phyloP scores from a whole-genome alignment of 2,329 filamentous ascomycete species.

The Pyrenochaeta sp. region DNA sequence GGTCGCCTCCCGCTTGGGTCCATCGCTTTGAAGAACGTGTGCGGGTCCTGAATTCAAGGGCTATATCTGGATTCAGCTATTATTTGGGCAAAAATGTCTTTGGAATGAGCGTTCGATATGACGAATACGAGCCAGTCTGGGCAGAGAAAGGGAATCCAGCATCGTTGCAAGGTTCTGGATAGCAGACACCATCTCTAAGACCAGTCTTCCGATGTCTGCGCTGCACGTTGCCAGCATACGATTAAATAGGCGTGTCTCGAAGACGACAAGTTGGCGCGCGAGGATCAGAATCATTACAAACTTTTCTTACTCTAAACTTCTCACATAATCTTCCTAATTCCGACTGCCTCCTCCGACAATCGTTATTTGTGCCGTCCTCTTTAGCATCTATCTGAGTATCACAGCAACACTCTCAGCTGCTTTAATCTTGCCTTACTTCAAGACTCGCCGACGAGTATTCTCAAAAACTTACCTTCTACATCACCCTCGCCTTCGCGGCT shows the following conservation, averaged over 20 bases:
- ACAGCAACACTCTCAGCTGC: background rate
- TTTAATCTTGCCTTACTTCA: background rate
- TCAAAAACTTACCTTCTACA: background rate
- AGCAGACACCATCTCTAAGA: background rate
- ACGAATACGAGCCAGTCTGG: background rate
- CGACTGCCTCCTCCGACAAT: background rate
- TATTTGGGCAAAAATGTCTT: background rate
- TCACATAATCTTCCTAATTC: background rate
- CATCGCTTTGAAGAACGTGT: background rate
- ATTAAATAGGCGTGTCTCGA: too few species aligned
- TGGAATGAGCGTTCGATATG: background rate
- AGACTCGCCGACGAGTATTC: background rate
- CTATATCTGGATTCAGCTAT: background rate
- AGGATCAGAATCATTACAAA: too few species aligned
- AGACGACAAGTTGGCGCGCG: too few species aligned
- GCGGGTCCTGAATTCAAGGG: background rate
- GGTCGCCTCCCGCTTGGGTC: background rate
- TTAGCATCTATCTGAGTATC: background rate
- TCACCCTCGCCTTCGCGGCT: background rate
- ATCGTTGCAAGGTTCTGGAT: too few species aligned
- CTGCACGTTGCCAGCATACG: too few species aligned
- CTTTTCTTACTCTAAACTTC: background rate
- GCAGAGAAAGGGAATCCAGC: too few species aligned
- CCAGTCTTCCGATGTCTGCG: too few species aligned
- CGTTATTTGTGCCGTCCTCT: background rate